phyloP scores from a whole-genome alignment of 306 rosid species.

The Parietaria judaica region DNA sequence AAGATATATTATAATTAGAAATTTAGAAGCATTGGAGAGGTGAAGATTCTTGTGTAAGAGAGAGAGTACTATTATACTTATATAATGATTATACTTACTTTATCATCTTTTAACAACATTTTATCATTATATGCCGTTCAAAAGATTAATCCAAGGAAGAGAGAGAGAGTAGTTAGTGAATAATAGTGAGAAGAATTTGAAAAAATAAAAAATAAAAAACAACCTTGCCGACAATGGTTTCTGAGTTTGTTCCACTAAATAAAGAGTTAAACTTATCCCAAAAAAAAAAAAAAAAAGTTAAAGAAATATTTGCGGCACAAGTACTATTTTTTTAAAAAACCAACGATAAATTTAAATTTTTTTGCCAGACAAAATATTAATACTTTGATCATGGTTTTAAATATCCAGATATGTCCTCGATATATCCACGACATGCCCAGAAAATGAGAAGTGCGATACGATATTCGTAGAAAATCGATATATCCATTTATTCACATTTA shows the following conservation, averaged over 20 bases:
- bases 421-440: too few species aligned
- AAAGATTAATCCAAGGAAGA: constrained; percentile 21
- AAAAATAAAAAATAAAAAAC: neutral
- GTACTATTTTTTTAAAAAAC: neutral
- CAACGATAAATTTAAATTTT: neutral
- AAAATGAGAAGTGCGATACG: too few species aligned
- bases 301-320: constrained; percentile 24
- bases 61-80: constrained; percentile 37
- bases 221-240: constrained; percentile 56
- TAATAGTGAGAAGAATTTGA: constrained; percentile 39
- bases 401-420: too few species aligned
- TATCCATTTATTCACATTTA: too few species aligned
- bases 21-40: constrained; percentile 43
- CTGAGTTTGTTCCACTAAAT: constrained; percentile 34
- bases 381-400: too few species aligned
- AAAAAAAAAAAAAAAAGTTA: too few species aligned
- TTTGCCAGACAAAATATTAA: neutral
- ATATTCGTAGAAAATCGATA: too few species aligned
- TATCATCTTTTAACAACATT: constrained; percentile 16
- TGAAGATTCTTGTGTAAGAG: constrained; percentile 70
- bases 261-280: too few species aligned
- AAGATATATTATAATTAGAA: constrained; percentile 15
- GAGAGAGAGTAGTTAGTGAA: constrained; percentile 39
- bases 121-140: constrained; percentile 24
- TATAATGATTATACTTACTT: constrained; percentile 54